Conservation (phyloP, 495 filamentous ascomycete genomes). For the Penicillium macrosclerotiorum region DNA sequence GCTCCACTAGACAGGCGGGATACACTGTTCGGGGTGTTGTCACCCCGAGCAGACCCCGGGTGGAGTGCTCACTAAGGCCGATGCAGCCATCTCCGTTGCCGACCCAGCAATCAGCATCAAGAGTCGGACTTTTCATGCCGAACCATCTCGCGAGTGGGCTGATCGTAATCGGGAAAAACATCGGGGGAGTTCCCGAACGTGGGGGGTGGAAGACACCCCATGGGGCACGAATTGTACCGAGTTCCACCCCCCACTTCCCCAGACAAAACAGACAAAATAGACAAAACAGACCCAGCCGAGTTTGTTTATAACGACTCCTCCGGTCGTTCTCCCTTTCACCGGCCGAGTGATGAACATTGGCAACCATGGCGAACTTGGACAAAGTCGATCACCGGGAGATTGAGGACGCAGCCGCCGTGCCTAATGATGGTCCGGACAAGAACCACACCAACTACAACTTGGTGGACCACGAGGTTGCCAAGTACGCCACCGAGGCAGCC, state of each 20-base stretch:
- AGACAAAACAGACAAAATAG: too few relatives aligned
- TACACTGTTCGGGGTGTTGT: slow-evolving; percentile 8
- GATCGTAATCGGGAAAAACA: too few relatives aligned
- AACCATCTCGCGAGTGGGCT: too few relatives aligned
- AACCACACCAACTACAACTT: slow-evolving; percentile 48
- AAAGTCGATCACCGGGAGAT: slow-evolving; percentile 10
- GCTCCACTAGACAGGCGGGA: not conserved
- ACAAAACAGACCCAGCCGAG: too few relatives aligned
- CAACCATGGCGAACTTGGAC: slow-evolving; percentile 2
- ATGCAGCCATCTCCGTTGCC: slow-evolving; percentile 13
- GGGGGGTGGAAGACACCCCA: slow-evolving; percentile 16
- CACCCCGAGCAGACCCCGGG: slow-evolving; percentile 7
- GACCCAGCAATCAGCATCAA: not conserved
- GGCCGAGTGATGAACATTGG: not conserved
- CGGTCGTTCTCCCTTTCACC: not conserved
- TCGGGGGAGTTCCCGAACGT: too few relatives aligned
- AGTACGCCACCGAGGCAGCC: slow-evolving; percentile 51
- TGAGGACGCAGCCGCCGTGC: slow-evolving; percentile 2
- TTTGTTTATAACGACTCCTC: too few relatives aligned
- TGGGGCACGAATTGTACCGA: slow-evolving; percentile 10
- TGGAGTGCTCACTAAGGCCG: slow-evolving; percentile 3
- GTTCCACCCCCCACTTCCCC: slow-evolving; percentile 9
- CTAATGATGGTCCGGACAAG: slow-evolving; percentile 35
- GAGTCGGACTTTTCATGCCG: not conserved
- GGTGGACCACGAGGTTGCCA: slow-evolving; percentile 60